Evolutionary conservation across 495 filamentous ascomycete genomes (phyloP).

Genomic region (Sphaerosporella brunnea): DNA sequence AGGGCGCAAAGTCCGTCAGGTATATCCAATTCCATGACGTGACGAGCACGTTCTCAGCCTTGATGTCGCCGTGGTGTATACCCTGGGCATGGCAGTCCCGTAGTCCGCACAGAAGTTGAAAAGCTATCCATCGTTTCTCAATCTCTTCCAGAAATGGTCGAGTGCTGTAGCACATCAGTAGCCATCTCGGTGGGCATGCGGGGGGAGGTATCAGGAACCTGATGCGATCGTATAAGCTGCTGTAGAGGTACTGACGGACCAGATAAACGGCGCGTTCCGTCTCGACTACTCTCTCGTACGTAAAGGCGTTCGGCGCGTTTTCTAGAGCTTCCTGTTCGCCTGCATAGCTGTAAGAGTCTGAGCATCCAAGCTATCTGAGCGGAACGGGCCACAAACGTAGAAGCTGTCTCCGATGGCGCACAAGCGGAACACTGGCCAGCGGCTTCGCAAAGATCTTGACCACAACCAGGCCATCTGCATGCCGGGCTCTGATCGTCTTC

Average conservation of each 20-base stretch:
- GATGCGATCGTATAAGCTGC: conserved; percentile 91
- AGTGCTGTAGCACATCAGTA: conserved; percentile 39
- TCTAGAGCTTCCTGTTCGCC: conserved; percentile 63
- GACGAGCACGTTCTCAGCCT: conserved; percentile 88
- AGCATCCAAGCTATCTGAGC: neutral
- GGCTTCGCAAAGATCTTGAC: conserved; percentile 93
- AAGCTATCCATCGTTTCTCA: conserved; percentile 97
- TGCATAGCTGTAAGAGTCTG: conserved; percentile 27
- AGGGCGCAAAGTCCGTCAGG: conserved; percentile 86
- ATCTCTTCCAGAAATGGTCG: conserved; percentile 94
- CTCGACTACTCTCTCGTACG: conserved; percentile 76
- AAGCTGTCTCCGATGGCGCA: conserved; percentile 20
- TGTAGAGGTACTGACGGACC: conserved; percentile 90
- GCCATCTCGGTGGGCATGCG: neutral
- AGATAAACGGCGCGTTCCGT: conserved; percentile 82
- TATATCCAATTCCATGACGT: conserved; percentile 99
- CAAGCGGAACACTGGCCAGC: conserved; percentile 32
- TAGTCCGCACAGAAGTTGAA: conserved; percentile 82
- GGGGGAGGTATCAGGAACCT: conserved; percentile 31
- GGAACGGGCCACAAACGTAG: conserved; percentile 13
- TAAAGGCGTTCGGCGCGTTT: conserved; percentile 78
- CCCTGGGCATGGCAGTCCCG: conserved; percentile 83
- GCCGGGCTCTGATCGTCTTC: conserved; percentile 82
- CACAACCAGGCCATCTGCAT: conserved; percentile 75
- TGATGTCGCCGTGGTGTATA: conserved; percentile 94